These are phyloP conservation scores for Dendrothele bispora DNA, from an alignment of 768 basidiomycete genomes.

Conservation along the genomic window DNA sequence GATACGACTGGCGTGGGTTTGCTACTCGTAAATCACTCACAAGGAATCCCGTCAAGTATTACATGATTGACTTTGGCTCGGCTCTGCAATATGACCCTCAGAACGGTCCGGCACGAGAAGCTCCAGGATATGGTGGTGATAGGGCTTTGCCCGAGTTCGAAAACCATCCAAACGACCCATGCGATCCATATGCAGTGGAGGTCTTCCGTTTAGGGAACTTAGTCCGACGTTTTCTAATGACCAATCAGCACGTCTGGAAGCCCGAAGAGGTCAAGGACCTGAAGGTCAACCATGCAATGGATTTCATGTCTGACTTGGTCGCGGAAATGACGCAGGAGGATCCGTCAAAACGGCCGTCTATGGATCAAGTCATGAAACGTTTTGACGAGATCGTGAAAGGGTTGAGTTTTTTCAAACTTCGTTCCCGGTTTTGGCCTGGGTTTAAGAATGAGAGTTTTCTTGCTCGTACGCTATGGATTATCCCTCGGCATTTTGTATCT, in stretches of 20 bases:
- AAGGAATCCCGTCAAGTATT: constrained; percentile 32
- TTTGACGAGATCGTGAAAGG: constrained; percentile 16
- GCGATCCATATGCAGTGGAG: constrained; percentile 43
- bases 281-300: not conserved
- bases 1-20: constrained; percentile 21
- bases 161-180: constrained; percentile 13
- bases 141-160: constrained; percentile 38
- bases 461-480: too few species aligned
- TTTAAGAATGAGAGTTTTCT: too few species aligned
- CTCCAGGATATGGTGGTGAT: constrained; percentile 39
- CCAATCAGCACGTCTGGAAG: too few species aligned
- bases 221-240: too few species aligned
- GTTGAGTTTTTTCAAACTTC: constrained; percentile 16
- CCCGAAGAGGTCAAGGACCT: too few species aligned
- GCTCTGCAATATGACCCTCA: constrained; percentile 26
- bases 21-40: too few species aligned
- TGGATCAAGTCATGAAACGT: constrained; percentile 32
- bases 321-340: constrained; percentile 36
- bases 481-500: too few species aligned
- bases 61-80: constrained; percentile 39
- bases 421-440: constrained; percentile 23
- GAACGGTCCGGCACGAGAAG: constrained; percentile 21
- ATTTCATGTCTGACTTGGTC: constrained; percentile 33
- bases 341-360: constrained; percentile 34
- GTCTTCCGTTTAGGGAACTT: constrained; percentile 44